Base-by-base conservation (phyloP, 1,284 basidiomycete species). In the Papiliotrema nemorosa region DNA sequence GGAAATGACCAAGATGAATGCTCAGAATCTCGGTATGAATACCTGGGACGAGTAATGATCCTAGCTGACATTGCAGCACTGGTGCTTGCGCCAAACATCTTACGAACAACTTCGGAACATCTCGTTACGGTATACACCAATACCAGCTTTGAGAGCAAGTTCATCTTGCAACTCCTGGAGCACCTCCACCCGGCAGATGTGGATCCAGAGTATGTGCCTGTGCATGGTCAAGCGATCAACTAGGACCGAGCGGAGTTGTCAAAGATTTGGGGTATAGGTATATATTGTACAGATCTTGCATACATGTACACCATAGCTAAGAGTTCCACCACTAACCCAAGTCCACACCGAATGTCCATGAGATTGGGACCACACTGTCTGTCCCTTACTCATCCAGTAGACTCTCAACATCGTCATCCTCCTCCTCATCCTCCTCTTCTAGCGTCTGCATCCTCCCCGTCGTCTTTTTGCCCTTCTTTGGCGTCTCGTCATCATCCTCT, bases 61-160 rank as follows among this genome's bases (percentile, higher is more conserved):
- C 82, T 82, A 38, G 87, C 87, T 65, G 73, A 88, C 59, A 16
- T 82, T 84, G 16, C 31, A 71, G 70, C 72, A 3, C 77, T 92
- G 12, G 87, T 93, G 24, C 88, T 92, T 82, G 88, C 90, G 2
- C 90, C 90, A 10, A 92, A 92, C 72, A 73, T 93, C 41, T 72
- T 94, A 41, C 77, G 90, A 51, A 91, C 88, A 62, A 84, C 80
- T 57, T 88, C 87, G 29, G 84, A 89, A 44, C 85, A 83, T 20
- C 86, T 91, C 79, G 80, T 85, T 6, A 78, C 91, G 9, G 89
- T 90, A 22, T 92, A 90, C 65, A 89, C 86, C 25, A 94, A 93
- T 74, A 81, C 89, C 22, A 87, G 87, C 64, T 90, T 86, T 65
- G 90, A 93, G 69, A 86, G 90, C 67, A 82, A 84, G 52, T 92